Evolutionary conservation across 768 basidiomycete species (phyloP), one percentile per base, ranked within the genome.

Genomic region (Agaricus sinodeliciosus): DNA sequence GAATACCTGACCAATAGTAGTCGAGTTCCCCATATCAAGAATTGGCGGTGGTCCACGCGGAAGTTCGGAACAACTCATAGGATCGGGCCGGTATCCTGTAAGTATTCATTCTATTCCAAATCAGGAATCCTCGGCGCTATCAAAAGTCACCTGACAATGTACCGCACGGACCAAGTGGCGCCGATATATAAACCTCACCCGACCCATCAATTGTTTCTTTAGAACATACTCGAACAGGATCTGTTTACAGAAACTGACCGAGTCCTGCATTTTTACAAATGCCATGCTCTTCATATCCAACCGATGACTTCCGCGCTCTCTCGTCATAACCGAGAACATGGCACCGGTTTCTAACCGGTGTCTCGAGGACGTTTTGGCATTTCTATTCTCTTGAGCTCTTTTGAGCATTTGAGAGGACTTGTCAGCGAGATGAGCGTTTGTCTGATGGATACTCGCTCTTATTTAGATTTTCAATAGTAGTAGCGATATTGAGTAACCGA

Each of bases 141-240:
- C 2, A 16, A n/a, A 12, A 12, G 18, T 51, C 50, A 51, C 50
- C 36, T 51, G 50, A 44, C 43, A 7, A 3, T 15, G 1, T 11
- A 15, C 51, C 63, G 66, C 68, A 69, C 66, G 61, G 68, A 67
- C 66, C 68, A 64, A 6, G n/a, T 1, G 1, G 4, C 15, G 3
- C 16, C 26, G 25, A 47, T 66, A 68, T 69, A 68, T 60, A 67
- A 62, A 50, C 22, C 45, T 49, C 16, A 18, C 26, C 18, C 8
- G 35, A n/a, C 42, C 56, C 51, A 49, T 54, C 44, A 27, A 1
- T 12, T 60, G 60, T 62, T 65, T 72, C 79, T 63, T 72, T 59
- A 84, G 82, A 83, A 81, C 81, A 83, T 83, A 84, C 82, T 83
- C 82, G 80, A 79, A 77, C 80, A 84, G 81, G 81, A 83, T 84